Evolutionary conservation across 202 grass and related monocot species (phyloP), one percentile per base, ranked within the genome.

Genomic region (Bolboschoenoplectus hybrid): DNA sequence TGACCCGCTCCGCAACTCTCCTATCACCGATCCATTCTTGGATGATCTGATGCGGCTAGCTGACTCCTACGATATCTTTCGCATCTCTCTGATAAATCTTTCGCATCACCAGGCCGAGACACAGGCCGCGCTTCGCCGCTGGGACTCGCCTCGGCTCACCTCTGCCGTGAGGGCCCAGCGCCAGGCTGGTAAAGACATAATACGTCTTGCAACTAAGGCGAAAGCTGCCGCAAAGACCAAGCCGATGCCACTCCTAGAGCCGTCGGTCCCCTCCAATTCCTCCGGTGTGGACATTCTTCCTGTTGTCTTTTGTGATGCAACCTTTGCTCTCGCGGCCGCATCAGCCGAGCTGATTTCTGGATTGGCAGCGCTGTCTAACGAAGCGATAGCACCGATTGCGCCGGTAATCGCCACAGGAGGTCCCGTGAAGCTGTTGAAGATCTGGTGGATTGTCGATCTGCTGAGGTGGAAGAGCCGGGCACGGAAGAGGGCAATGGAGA

Each of bases 391-490:
- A 44, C 86, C 8, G 74, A 86, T 65, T 86, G 87, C 44, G 58
- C 84, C 12, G 65, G 79, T 82, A 81, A 70, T 85, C 7, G 51
- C 11, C 7, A 66, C 49, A 34, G 75, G 19, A 85, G 80, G 0
- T 88, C 85, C 87, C 7, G 88, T 85, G 82, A 86, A 86, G 34
- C 43, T 88, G 83, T 70, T 87, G 38, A 88, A 81, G 68, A 86
- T 96, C 19, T 96, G 93, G 91, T 96, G 93, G 93, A 88, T 93
- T 16, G 91, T 86, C 52, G 94, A 91, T 76, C 77, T 97, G 8
- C 87, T 93, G 88, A 70, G 91, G 1, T 97, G 94, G 91, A 97
- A 88, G 67, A 84, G 85, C n/a, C 81, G 91, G 46, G 88, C 91
- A 6, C 93, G 85, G 74, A 89, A 83, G 76, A 84, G 90, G 10